phyloP scores from a whole-genome alignment of 2,329 filamentous ascomycete species.

The Rhexocercosporidium sp. region DNA sequence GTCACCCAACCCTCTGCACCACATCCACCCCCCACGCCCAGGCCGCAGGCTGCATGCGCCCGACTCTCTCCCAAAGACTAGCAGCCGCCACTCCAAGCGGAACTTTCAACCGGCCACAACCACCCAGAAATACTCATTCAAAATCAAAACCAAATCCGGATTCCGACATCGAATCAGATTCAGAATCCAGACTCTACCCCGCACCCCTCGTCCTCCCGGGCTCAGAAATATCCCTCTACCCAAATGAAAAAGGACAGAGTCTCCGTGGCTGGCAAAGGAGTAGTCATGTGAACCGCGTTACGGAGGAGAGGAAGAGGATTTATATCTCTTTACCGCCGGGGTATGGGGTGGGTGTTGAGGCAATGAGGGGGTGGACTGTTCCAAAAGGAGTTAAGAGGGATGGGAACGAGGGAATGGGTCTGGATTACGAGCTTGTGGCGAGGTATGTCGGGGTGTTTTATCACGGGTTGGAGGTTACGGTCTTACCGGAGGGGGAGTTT shows the following conservation, averaged over 20 bases:
- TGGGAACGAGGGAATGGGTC: not conserved
- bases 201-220: slow-evolving; percentile 34
- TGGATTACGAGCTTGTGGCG: slow-evolving; percentile 26
- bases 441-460: slow-evolving; percentile 38
- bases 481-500: slow-evolving; percentile 19
- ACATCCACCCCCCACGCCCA: not conserved
- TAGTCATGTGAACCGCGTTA: slow-evolving; percentile 34
- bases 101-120: too few relatives aligned
- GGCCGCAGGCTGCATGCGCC: not conserved
- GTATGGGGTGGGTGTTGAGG: slow-evolving; percentile 15
- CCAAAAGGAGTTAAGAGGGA: not conserved
- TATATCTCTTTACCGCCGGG: slow-evolving; percentile 35
- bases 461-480: slow-evolving; percentile 35
- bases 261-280: slow-evolving; percentile 31
- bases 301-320: slow-evolving; percentile 27
- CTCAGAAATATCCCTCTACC: slow-evolving; percentile 35
- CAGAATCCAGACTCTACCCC: slow-evolving; percentile 27
- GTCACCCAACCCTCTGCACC: not conserved
- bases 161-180: not conserved
- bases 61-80: not conserved
- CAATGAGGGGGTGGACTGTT: slow-evolving; percentile 21
- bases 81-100: not conserved
- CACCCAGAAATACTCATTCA: not conserved
- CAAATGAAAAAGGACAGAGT: slow-evolving; percentile 31
- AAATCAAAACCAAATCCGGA: not conserved